Base-by-base conservation (phyloP, 805 yeast genomes). In the Kregervanrija pseudodelftensis region DNA sequence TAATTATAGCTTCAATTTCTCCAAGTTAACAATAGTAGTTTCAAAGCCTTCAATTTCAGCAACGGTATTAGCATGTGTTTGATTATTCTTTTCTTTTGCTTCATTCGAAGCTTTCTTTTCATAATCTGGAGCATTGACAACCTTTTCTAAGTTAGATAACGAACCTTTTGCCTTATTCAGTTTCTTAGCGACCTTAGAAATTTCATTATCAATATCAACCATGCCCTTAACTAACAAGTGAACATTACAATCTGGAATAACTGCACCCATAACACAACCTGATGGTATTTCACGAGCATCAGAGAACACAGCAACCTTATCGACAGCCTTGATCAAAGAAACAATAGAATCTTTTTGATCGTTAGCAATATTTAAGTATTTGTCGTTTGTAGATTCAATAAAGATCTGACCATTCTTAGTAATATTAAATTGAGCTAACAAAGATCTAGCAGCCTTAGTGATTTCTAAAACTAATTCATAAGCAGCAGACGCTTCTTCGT, bases 161-260 rank as follows among this genome's bases (percentile, higher is more conserved):
- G 77, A 68, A 56, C 77, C 81, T 54, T 69, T 65, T 37, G 82
- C 77, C 65, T 82, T 84, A 48, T 65, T 74, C 57, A 90, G 73
- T 71, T 85, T 91, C 75, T 79, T 79, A 58, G 72, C 65, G 34
- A 89, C 93, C 75, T 91, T 93, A 55, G 72, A 61, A 57, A 93
- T 85, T 70, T 93, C 98, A 45, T 84, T 84, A 58, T 89, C 97
- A 55, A 90, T 77, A 65, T 91, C 97, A 54, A 93, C 81, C 62
- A 85, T 90, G 44, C 98, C 99, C 74, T 88, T 90, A 46, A 91
- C 96, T 63, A 93, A 74, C 30, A 91, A 78, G 58, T 88, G 96
- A 15, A 90, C 98, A 48, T 80, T 82, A 63, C 87, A 80, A 44
- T 78, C 84, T 40, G 95, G 83, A 47, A 79, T 77, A 47, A 91